These are phyloP conservation scores for Pythium aphanidermatum DNA, from an alignment of 352 stramenopile species.

Conservation along the genomic window DNA sequence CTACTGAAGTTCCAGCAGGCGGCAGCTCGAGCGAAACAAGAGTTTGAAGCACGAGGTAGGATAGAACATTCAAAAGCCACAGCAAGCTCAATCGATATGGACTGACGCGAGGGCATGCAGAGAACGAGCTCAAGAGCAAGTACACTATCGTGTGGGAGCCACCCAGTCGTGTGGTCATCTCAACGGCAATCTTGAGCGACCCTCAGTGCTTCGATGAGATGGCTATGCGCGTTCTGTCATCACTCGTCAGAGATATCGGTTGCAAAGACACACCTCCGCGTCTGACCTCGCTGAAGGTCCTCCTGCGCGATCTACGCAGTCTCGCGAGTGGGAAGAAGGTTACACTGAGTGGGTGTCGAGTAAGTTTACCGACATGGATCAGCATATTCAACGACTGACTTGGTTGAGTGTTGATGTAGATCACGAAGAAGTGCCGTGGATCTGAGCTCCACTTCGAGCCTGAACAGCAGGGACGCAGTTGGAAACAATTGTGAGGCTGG, in stretches of 20 bases:
- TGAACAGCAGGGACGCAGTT: too few species aligned
- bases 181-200: conserved; percentile 37
- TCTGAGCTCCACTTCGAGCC: conserved; percentile 19
- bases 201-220: conserved; percentile 60
- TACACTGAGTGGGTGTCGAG: conserved; percentile 59
- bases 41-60: conserved; percentile 15
- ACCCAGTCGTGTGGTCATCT: conserved; percentile 28
- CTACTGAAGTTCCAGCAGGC: conserved; percentile 12
- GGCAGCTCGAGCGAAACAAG: conserved; percentile 9
- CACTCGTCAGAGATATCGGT: conserved; percentile 43
- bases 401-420: conserved; percentile 2
- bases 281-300: conserved; percentile 37
- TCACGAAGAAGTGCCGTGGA: conserved; percentile 14
- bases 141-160: conserved; percentile 28
- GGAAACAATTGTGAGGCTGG: too few species aligned
- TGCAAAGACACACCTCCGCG: conserved; percentile 53
- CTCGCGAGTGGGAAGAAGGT: conserved; percentile 62
- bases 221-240: conserved; percentile 48
- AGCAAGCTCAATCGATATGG: too few species aligned
- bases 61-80: too few species aligned
- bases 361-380: conserved; percentile 20
- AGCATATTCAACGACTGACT: neutral
- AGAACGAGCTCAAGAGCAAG: conserved; percentile 38
- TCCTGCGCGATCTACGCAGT: conserved; percentile 37
- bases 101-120: conserved; percentile 25